Base-by-base conservation (phyloP, 1,284 basidiomycete species). In the Singerocomus rubriflavus region DNA sequence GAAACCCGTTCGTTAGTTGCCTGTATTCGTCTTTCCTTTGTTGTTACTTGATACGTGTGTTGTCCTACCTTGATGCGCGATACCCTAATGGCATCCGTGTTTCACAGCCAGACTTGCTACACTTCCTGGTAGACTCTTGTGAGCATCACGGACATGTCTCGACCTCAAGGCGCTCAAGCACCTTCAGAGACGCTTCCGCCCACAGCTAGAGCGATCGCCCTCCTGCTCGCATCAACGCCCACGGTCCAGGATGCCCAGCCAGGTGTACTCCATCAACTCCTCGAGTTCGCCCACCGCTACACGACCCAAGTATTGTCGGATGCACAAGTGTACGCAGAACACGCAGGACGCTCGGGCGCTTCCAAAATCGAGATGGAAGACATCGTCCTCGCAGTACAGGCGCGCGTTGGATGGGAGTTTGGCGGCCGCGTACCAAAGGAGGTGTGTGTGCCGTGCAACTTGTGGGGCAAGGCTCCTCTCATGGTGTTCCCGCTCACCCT, bases 211-310 rank as follows among this genome's bases (percentile, higher is more conserved):
- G 81, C 95, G 29, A 93, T 98, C 45, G 93, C 96, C 0, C 80
- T 99, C 32, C 82, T 99, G 31, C 80, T 98, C 26, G 91, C 95
- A 4, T 90, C 93, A 0, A 93, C 93, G n/a, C 94, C 96, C 5
- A 80, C 86, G 5, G 87, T 98, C 0, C 85, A 93, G 56, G 95
- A 98, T 71, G 86, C 90, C 6, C 94, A 98, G 60, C 94, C 95
- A 6, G 88, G 88, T 3, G 96, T 98, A 3, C 79, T 99, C 2
- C 89, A 96, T 60, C 95, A 98, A 67, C 81, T 99, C 5, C 82
- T 98, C 49, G 96, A 99, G 71, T 98, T 99, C 67, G 86, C 96
- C 0, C 88, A 98, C 68, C 80, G 96, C 71, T 99, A 99, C 71
- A 94, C 94, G 0, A 80, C 88, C 27, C 94, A 98, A 58, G 88